Evolutionary conservation across 2,329 filamentous ascomycete species (phyloP).

Genomic region (Talaromyces piceae): DNA sequence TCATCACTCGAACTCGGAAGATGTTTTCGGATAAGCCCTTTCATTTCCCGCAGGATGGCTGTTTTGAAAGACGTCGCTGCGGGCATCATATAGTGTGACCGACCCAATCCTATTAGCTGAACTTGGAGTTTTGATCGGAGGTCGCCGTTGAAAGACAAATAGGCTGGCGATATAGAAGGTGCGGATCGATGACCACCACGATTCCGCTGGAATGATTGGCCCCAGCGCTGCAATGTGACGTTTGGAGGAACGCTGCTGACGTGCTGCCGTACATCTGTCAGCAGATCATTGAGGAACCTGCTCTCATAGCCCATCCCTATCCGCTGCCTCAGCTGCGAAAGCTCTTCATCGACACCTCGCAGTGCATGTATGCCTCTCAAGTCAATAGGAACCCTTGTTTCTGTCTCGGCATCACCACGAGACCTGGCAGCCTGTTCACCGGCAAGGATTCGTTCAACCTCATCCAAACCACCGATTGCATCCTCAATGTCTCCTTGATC

Average conservation of each 20-base stretch:
- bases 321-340: slow-evolving; percentile 66
- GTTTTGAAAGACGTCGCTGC: slow-evolving; percentile 83
- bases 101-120: slow-evolving; percentile 69
- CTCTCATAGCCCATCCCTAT: slow-evolving; percentile 83
- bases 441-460: slow-evolving; percentile 70
- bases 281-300: slow-evolving; percentile 68
- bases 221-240: slow-evolving; percentile 80
- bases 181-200: slow-evolving; percentile 61
- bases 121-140: slow-evolving; percentile 64
- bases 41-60: slow-evolving; percentile 75
- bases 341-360: slow-evolving; percentile 69
- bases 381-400: slow-evolving; percentile 51
- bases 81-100: slow-evolving; percentile 68
- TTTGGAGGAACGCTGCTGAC: slow-evolving; percentile 61
- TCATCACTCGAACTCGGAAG: slow-evolving; percentile 91
- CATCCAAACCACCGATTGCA: slow-evolving; percentile 69
- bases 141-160: slow-evolving; percentile 63
- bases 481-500: slow-evolving; percentile 76
- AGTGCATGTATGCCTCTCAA: slow-evolving; percentile 70
- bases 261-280: slow-evolving; percentile 75
- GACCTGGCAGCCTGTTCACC: slow-evolving; percentile 51
- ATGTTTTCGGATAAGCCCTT: slow-evolving; percentile 72
- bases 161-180: slow-evolving; percentile 66
- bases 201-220: slow-evolving; percentile 63
- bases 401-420: slow-evolving; percentile 20